Percentiles rank a stretch among this genome's conserved stretches.
Evolutionary conservation across 148 eudicot genomes (phyloP).

Genomic region (Mesembryanthemum crystallinum): DNA sequence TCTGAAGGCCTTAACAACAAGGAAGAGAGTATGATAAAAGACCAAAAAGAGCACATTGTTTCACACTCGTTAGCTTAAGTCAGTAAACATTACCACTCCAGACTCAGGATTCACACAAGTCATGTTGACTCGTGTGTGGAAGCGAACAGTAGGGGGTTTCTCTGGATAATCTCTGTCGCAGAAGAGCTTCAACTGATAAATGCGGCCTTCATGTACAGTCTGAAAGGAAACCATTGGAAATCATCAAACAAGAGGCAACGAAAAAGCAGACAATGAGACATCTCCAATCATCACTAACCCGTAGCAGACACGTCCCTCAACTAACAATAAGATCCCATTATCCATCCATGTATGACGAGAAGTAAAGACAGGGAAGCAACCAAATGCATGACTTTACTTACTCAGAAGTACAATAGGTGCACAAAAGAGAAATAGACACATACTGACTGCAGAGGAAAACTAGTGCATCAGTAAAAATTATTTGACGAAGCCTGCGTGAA

Average conservation of each 20-base stretch:
- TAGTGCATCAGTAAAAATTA: background rate
- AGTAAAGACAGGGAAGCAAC: no score
- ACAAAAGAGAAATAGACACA: background rate
- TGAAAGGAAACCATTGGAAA: constrained; percentile 24
- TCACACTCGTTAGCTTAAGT: background rate
- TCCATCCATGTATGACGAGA: no score
- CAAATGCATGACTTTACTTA: background rate
- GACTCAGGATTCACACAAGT: constrained; percentile 50
- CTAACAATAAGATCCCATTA: no score
- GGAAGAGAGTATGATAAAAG: background rate
- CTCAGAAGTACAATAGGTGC: background rate
- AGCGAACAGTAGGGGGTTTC: constrained; percentile 55
- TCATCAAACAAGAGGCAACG: background rate
- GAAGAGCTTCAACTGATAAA: constrained; percentile 58
- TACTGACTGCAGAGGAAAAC: background rate
- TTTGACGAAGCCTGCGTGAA: background rate
- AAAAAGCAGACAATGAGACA: background rate
- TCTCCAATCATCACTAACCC: background rate
- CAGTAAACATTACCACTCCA: constrained; percentile 36
- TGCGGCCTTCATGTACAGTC: constrained; percentile 63
- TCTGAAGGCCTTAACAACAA: background rate
- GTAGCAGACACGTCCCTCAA: background rate
- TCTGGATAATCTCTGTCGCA: constrained; percentile 65
- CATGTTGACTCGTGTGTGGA: constrained; percentile 58
- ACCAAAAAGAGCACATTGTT: constrained; percentile 7